These are phyloP conservation scores for Populus alba DNA, from an alignment of 345 rosid genomes.

Conservation along the genomic window DNA sequence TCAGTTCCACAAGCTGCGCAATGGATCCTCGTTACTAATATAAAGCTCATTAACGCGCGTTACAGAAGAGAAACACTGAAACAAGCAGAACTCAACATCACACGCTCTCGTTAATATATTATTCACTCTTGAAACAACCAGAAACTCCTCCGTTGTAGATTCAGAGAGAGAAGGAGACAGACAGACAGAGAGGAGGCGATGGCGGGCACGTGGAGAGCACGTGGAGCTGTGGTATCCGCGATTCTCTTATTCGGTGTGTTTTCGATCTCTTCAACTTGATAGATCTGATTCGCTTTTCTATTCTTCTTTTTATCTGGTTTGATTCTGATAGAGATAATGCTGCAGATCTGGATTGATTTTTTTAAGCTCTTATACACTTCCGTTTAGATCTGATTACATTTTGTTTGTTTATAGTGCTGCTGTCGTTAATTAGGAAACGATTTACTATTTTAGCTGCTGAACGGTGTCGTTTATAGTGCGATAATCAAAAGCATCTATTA, in stretches of 20 bases:
- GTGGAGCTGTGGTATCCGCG: constrained; percentile 43
- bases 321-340: not conserved
- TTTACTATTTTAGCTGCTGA: not conserved
- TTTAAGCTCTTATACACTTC: not conserved
- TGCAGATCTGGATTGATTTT: not conserved
- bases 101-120: not conserved
- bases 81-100: not conserved
- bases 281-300: constrained; percentile 9
- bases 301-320: not conserved
- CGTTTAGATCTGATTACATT: not conserved
- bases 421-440: not conserved
- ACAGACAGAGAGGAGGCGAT: constrained; percentile 18
- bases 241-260: constrained; percentile 54
- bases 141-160: not conserved
- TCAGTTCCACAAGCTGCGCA: not conserved
- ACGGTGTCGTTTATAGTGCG: not conserved
- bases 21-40: not conserved
- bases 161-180: not conserved
- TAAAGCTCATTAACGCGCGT: not conserved
- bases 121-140: not conserved
- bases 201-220: constrained; percentile 59
- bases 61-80: not conserved
- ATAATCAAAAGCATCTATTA: not conserved
- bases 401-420: not conserved
- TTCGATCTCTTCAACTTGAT: not conserved